Percentiles rank a stretch among this genome's conserved stretches.
Conservation (phyloP, 169 alveolate species). For the Plasmodium gaboni region DNA sequence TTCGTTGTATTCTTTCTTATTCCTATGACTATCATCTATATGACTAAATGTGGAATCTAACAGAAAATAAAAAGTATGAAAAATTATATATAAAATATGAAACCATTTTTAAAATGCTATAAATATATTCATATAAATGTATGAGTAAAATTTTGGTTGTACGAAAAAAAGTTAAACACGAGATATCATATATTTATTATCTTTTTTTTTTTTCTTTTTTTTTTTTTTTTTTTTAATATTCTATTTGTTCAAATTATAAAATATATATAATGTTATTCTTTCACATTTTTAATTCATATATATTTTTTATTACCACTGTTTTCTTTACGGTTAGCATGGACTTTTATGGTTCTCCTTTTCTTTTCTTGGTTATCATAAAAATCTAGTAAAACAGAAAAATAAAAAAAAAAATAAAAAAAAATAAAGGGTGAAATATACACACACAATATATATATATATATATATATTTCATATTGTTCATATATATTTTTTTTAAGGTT, state of each 20-base stretch:
- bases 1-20: conserved; percentile 5
- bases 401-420: not conserved
- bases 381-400: conserved; percentile 9
- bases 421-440: not conserved
- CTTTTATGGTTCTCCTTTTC: conserved; percentile 41
- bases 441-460: not conserved
- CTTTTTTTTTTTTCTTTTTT: too few relatives aligned
- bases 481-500: not conserved
- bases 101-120: not conserved
- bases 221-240: too few relatives aligned
- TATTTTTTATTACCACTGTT: conserved; percentile 22
- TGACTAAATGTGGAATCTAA: conserved; percentile 12
- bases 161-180: too few relatives aligned
- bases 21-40: not conserved
- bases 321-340: conserved; percentile 29
- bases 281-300: too few relatives aligned
- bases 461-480: not conserved
- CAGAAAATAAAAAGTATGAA: not conserved
- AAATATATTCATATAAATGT: too few relatives aligned
- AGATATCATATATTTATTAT: too few relatives aligned
- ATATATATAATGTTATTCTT: too few relatives aligned
- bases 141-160: too few relatives aligned
- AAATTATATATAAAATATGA: not conserved
- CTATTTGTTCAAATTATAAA: too few relatives aligned
- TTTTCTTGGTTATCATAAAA: not conserved